Conservation (phyloP, 352 stramenopile species). For the Phytopythium aichiense region DNA sequence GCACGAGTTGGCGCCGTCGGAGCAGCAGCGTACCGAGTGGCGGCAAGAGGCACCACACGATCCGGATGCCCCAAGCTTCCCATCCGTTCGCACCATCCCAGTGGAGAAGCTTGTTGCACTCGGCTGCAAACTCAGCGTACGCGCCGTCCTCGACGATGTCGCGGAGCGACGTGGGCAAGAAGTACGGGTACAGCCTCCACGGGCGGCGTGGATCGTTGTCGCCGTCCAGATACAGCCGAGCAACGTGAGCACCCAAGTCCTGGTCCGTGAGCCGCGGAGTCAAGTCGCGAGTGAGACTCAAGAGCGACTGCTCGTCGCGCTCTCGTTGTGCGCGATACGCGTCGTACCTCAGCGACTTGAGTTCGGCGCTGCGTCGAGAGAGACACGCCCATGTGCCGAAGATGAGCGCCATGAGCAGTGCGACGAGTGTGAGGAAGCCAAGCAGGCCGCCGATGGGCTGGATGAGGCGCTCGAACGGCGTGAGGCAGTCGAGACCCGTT, state of each 20-base stretch:
- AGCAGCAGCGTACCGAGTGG: constrained; percentile 60
- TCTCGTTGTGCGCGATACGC: constrained; percentile 73
- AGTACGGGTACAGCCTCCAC: constrained; percentile 63
- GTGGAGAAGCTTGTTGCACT: constrained; percentile 64
- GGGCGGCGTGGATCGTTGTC: constrained; percentile 65
- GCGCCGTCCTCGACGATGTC: constrained; percentile 78
- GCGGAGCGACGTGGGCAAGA: constrained; percentile 44
- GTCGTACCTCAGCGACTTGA: constrained; percentile 45
- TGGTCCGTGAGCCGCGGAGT: constrained; percentile 76
- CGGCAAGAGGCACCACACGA: constrained; percentile 32
- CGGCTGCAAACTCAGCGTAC: constrained; percentile 62
- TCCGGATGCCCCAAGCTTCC: constrained; percentile 62
- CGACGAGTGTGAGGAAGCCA: constrained; percentile 69
- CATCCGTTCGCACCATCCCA: constrained; percentile 49
- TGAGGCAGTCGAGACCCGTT: constrained; percentile 75
- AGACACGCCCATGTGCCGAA: constrained; percentile 71
- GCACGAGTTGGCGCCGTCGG: constrained; percentile 54
- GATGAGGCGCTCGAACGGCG: constrained; percentile 76
- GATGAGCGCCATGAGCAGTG: constrained; percentile 40
- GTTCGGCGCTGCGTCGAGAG: constrained; percentile 51
- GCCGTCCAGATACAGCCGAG: constrained; percentile 68
- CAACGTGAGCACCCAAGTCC: constrained; percentile 65
- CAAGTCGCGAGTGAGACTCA: constrained; percentile 64
- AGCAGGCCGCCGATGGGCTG: constrained; percentile 75
- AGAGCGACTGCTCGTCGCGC: constrained; percentile 67